A percentile compares a stretch with the other conserved stretches of the same genome.
Conservation (phyloP, 2,329 filamentous ascomycete genomes). For the Didymella lethalis region DNA sequence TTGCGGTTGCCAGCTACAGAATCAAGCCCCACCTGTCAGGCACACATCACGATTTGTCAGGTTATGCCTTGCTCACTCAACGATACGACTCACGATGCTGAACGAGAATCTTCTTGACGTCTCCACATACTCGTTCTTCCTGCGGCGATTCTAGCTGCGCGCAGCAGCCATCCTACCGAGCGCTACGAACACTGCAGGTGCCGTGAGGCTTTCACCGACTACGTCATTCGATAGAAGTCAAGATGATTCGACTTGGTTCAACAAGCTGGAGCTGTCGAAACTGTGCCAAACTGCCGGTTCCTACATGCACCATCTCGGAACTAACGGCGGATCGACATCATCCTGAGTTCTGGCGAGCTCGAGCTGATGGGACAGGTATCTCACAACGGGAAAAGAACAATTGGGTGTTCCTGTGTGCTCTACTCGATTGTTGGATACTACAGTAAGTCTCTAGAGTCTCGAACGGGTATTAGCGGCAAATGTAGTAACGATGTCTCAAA, state of each 20-base stretch:
- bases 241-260: conserved; percentile 1
- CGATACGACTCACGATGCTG: conserved; percentile 17
- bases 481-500: background rate
- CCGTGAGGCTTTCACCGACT: conserved; percentile 34
- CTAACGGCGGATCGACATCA: background rate
- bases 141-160: conserved; percentile 10
- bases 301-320: background rate
- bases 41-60: conserved; percentile 7
- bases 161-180: conserved; percentile 12
- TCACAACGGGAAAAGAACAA: background rate
- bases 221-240: conserved; percentile 27
- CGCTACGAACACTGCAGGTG: conserved; percentile 10
- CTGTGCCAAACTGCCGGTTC: background rate
- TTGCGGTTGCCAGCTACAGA: conserved; percentile 1
- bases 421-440: background rate
- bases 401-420: background rate
- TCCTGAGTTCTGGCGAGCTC: background rate
- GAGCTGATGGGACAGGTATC: background rate
- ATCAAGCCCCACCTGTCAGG: background rate
- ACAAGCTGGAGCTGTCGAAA: background rate
- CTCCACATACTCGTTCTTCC: conserved; percentile 20
- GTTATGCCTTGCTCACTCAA: background rate
- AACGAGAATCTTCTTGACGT: background rate
- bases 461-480: background rate
- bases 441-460: background rate